These are phyloP conservation scores for Blastobotrys petasosporus DNA, from an alignment of 1,139 yeast genomes.

Conservation along the genomic window DNA sequence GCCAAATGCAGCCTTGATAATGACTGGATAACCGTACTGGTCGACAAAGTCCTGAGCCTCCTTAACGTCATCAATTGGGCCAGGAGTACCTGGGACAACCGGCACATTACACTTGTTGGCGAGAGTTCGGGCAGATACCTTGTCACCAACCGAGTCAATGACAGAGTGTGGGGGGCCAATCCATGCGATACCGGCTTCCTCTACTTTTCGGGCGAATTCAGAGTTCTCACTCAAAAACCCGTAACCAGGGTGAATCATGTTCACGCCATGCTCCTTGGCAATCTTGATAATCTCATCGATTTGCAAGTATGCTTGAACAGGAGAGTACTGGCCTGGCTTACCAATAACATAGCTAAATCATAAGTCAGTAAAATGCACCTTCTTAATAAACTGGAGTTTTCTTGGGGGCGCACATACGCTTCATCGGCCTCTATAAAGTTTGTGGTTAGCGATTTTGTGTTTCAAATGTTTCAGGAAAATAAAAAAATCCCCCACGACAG, in stretches of 20 bases:
- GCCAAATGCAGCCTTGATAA: conserved; percentile 97
- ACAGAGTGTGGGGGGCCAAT: conserved; percentile 87
- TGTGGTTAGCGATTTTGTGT: conserved; percentile 3
- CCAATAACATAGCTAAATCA: conserved; percentile 66
- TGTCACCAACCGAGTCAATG: conserved; percentile 94
- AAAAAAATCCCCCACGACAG: not conserved
- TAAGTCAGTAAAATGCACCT: not conserved
- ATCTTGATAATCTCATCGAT: conserved; percentile 91
- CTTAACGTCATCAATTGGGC: conserved; percentile 77
- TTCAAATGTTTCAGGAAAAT: not conserved
- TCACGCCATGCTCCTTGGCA: conserved; percentile 81
- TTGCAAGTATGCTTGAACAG: conserved; percentile 94
- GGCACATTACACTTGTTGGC: conserved; percentile 84
- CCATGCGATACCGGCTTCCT: conserved; percentile 90
- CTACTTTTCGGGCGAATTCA: conserved; percentile 89
- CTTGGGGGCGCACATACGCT: conserved; percentile 19
- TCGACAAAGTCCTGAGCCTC: conserved; percentile 77
- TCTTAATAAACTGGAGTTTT: not conserved
- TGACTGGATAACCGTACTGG: conserved; percentile 88
- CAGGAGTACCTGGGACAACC: conserved; percentile 96
- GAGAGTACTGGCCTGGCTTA: conserved; percentile 79
- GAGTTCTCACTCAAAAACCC: conserved; percentile 95
- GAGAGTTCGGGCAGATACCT: conserved; percentile 85
- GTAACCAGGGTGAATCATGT: conserved; percentile 98
- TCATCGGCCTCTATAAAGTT: conserved; percentile 34